phyloP scores from a whole-genome alignment of 768 basidiomycete genomes.

The Daedaleopsis nitida region DNA sequence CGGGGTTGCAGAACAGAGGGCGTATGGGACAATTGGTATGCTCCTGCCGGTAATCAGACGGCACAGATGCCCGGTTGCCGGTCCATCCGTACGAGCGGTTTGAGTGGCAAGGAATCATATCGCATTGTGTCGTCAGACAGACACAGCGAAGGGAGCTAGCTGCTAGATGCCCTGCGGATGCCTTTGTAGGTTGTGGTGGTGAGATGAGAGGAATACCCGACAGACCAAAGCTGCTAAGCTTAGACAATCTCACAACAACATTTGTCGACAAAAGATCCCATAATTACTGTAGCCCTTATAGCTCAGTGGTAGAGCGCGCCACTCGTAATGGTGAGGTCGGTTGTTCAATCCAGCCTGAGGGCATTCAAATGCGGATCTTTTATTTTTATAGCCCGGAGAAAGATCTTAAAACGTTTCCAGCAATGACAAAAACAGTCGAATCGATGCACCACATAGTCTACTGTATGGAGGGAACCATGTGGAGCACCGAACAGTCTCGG shows the following conservation, averaged over 20 bases:
- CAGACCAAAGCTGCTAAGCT: too few relatives aligned
- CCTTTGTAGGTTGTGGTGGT: too few relatives aligned
- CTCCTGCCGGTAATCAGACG: neutral
- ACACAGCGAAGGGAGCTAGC: too few relatives aligned
- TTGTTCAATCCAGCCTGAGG: constrained; percentile 24
- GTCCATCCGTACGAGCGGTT: neutral
- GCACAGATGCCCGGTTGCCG: neutral
- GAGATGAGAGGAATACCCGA: too few relatives aligned
- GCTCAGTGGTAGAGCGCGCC: constrained; percentile 24
- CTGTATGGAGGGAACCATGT: too few relatives aligned
- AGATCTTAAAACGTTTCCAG: too few relatives aligned
- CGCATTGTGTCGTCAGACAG: too few relatives aligned
- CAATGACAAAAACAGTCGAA: too few relatives aligned
- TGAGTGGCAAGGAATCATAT: neutral
- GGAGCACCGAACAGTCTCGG: too few relatives aligned
- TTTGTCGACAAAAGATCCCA: neutral
- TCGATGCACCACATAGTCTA: too few relatives aligned
- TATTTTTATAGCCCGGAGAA: too few relatives aligned
- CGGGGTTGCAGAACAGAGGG: neutral
- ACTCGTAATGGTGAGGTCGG: constrained; percentile 25
- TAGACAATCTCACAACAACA: neutral
- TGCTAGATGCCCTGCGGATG: too few relatives aligned
- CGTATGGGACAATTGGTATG: neutral
- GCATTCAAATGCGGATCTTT: neutral
- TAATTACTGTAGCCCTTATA: constrained; percentile 5